phyloP scores from a whole-genome alignment of 2,329 filamentous ascomycete genomes.

The Zymoseptoria brevis region DNA sequence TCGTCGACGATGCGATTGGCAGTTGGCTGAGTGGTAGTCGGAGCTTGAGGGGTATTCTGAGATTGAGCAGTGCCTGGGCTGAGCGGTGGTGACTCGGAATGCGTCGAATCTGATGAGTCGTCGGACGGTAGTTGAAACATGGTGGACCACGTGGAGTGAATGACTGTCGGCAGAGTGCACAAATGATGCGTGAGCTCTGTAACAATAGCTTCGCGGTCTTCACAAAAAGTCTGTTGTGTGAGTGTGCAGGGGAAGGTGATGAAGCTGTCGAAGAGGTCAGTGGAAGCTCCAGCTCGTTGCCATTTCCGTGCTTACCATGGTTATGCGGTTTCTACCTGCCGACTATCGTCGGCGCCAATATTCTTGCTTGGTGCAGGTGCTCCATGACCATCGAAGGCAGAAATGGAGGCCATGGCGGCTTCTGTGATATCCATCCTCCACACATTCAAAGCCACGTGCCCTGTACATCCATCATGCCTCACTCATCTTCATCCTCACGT shows the following conservation, averaged over 20 bases:
- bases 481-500: slow-evolving; percentile 18
- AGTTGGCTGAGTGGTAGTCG: background rate
- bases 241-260: background rate
- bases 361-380: background rate
- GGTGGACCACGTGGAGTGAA: background rate
- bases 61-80: background rate
- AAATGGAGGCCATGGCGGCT: too few species aligned
- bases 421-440: too few species aligned
- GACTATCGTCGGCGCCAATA: background rate
- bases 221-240: background rate
- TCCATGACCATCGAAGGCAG: too few species aligned
- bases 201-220: background rate
- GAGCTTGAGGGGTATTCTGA: too few species aligned
- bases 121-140: background rate
- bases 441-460: background rate
- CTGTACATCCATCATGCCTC: background rate
- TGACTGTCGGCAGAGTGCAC: background rate
- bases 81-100: background rate
- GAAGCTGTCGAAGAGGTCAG: background rate
- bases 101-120: background rate
- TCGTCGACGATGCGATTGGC: background rate
- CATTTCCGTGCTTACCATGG: background rate
- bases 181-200: background rate
- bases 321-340: background rate
- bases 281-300: background rate